Base-by-base conservation (phyloP, 2,329 filamentous ascomycete species). In the Monosporascus sp. region DNA sequence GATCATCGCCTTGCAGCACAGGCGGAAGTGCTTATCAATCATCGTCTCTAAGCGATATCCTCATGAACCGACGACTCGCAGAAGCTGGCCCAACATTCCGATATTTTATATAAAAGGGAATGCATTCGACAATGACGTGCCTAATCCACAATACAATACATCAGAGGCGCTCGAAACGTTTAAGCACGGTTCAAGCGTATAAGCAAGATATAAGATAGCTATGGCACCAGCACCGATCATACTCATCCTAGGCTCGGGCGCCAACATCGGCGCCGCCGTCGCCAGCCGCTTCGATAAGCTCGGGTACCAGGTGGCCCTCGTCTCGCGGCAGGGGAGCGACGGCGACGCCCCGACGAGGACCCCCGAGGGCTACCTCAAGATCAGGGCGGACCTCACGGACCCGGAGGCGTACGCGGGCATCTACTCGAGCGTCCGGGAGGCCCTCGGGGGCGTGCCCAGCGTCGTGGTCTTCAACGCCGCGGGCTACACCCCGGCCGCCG, bases 221-320 rank as follows among this genome's bases (percentile, higher is more conserved):
- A 35, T 35, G 31, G 31, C 31, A 35, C 11, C 31, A 35, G 40
- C 16, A 48, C 46, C 26, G 9, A 51, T 51, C 20, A 7, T 52
- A 8, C 45, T 54, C 8, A 49, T 54, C 24, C 43, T 54, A 26
- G 52, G 52, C 37, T 49, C 49, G 20, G 52, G 49, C 14, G 26
- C 52, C 14, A 51, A 49, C 27, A 52, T 54, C 20, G 52, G 52
- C n/a, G 20, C 38, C 8, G 49, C 49, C 3, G 20, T 44, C 17
- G 49, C 52, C 31, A 38, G 26, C 26, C 35, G 27, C 20, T 54
- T 52, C 41, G 26, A 41, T 5, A n/a, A 40, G 7, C 40, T 48
- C 24, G 52, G 52, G 19, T 54, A 54, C 19, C 43, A 52, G 26
- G 49, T 54, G 6, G 52, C 52, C 6, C n/a, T 54, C 37, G 52